phyloP scores from a whole-genome alignment of 2,329 filamentous ascomycete species.

The Xylaria sp. region DNA sequence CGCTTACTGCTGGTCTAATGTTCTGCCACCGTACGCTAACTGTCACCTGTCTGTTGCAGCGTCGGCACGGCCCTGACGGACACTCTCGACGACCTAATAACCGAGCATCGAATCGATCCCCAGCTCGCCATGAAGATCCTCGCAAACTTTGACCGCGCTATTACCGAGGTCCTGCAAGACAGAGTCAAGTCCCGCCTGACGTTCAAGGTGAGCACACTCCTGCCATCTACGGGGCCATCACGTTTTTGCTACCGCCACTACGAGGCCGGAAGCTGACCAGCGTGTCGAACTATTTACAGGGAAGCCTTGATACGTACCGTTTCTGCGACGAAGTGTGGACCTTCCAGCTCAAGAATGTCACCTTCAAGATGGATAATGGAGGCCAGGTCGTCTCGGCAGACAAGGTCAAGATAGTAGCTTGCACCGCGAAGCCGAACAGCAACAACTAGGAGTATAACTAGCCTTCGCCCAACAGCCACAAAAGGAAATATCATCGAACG shows the following conservation, averaged over 20 bases:
- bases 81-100: slow-evolving; percentile 95
- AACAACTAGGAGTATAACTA: slow-evolving; percentile 12
- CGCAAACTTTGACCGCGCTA: slow-evolving; percentile 89
- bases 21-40: slow-evolving; percentile 16
- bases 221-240: background rate
- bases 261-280: slow-evolving; percentile 1
- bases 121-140: slow-evolving; percentile 99
- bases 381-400: slow-evolving; percentile 76
- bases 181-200: slow-evolving; percentile 88
- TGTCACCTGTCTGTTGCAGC: slow-evolving; percentile 51
- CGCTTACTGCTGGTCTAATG: background rate
- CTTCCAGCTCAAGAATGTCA: slow-evolving; percentile 97
- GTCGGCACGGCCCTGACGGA: slow-evolving; percentile 93
- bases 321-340: slow-evolving; percentile 99
- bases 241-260: background rate
- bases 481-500: too few species aligned
- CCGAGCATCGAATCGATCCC: slow-evolving; percentile 91
- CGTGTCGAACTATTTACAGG: slow-evolving; percentile 54
- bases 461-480: too few species aligned
- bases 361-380: slow-evolving; percentile 93
- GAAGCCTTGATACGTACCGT: slow-evolving; percentile 95
- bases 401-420: slow-evolving; percentile 98
- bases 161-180: slow-evolving; percentile 87
- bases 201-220: slow-evolving; percentile 75
- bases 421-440: slow-evolving; percentile 73